phyloP scores from a whole-genome alignment of 2,329 filamentous ascomycete species.

The Verticillium dahliae region DNA sequence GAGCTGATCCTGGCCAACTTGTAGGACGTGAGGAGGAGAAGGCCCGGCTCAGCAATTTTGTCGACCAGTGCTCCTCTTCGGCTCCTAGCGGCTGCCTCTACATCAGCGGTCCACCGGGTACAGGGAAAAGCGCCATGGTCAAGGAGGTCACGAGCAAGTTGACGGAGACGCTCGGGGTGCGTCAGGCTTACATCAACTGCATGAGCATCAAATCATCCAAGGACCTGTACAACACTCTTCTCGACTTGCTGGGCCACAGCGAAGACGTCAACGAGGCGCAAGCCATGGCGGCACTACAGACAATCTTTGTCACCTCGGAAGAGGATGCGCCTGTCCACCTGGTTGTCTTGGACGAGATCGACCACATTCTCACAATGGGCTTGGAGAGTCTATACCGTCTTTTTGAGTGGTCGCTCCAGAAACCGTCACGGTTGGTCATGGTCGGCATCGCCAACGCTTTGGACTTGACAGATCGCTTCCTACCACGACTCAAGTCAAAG shows the following conservation, averaged over 20 bases:
- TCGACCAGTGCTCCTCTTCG: conserved; percentile 55
- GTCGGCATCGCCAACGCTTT: conserved; percentile 95
- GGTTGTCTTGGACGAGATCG: conserved; percentile 91
- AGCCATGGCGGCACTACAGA: conserved; percentile 61
- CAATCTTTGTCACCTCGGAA: conserved; percentile 62
- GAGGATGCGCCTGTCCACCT: conserved; percentile 57
- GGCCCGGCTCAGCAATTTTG: conserved; percentile 61
- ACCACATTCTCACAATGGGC: conserved; percentile 84
- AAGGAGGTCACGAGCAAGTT: conserved; percentile 66
- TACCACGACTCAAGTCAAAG: conserved; percentile 86
- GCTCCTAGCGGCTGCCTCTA: conserved; percentile 77
- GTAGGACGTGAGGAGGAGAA: conserved; percentile 69
- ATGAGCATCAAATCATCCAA: conserved; percentile 89
- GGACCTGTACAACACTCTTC: conserved; percentile 75
- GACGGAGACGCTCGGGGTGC: conserved; percentile 42
- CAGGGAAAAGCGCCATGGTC: conserved; percentile 93
- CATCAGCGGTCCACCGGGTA: conserved; percentile 91
- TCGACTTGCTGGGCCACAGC: conserved; percentile 60
- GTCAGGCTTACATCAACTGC: conserved; percentile 83
- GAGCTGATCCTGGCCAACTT: conserved; percentile 66
- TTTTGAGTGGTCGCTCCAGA: conserved; percentile 93
- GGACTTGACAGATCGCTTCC: conserved; percentile 89
- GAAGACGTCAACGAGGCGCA: conserved; percentile 57
- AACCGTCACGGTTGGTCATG: conserved; percentile 71
- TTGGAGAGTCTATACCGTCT: conserved; percentile 83